Base-by-base conservation (phyloP, 2,329 filamentous ascomycete genomes). In the Penicillium sp. region DNA sequence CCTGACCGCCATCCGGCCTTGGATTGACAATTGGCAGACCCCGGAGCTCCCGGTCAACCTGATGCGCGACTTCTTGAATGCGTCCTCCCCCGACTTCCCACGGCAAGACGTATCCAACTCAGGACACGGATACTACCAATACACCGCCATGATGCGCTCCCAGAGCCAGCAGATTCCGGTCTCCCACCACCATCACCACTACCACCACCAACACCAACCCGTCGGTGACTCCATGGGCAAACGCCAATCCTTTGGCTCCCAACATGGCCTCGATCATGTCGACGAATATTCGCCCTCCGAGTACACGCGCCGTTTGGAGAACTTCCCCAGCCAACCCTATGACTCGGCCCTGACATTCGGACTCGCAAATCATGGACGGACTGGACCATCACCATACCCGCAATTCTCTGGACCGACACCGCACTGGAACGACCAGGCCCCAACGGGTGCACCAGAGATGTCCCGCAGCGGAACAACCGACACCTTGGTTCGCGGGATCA, bases 401-500 rank as follows among this genome's bases (percentile, higher is more conserved):
- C 46, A 49, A 16, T 47, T 58, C 6, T 31, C 48, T 49, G 59
- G 58, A 56, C 60, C 59, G 56, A 57, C 61, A 16, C 52, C 56
- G 36, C 49, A 57, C 39, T 38, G 48, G 61, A 58, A 66, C 48
- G 67, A 71, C 52, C 62, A 62, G 43, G 56, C 69, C 32, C 62
- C 67, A 22, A 52, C 65, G 24, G 61, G 67, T 34, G 66, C 73
- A 39, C 68, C 73, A 49, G 71, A 77, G 55, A 79, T 79, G 77
- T 75, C 69, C 58, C 72, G 77, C 58, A 78, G 71, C 59, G 69
- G 70, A 42, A 79, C 77, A 31, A 74, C 76, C 59, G 77, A 79
- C 58, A 74, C 75, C 32, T 60, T 79, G 45, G 75, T 74, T 55
- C 72, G 74, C 56, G 71, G 70, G 46, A 65, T 79, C 59, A 68